Evolutionary conservation across 805 yeast genomes (phyloP).

Genomic region (Barnettozyma sp.): DNA sequence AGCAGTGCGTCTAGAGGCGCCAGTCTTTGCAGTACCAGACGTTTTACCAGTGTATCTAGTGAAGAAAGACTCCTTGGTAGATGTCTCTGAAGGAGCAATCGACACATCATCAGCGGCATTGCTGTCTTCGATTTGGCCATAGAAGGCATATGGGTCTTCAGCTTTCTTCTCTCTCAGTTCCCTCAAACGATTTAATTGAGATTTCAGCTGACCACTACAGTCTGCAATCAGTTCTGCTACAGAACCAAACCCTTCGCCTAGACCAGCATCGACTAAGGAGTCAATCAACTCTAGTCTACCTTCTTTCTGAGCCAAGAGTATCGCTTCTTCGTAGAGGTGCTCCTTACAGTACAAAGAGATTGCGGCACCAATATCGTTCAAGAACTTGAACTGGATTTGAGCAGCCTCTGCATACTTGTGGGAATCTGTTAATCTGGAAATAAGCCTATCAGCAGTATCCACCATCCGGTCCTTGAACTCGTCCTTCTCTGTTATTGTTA

Average conservation of each 20-base stretch:
- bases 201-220: constrained; percentile 74
- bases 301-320: constrained; percentile 50
- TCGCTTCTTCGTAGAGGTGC: constrained; percentile 68
- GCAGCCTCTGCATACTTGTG: constrained; percentile 80
- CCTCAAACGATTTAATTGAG: constrained; percentile 78
- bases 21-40: constrained; percentile 91
- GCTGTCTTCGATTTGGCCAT: constrained; percentile 50
- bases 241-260: constrained; percentile 83
- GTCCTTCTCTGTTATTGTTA: constrained; percentile 46
- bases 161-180: constrained; percentile 79
- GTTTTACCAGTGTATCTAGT: constrained; percentile 97
- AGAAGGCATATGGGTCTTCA: constrained; percentile 81
- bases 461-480: constrained; percentile 33
- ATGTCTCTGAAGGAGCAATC: constrained; percentile 88
- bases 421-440: constrained; percentile 52
- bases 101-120: constrained; percentile 92
- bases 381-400: constrained; percentile 55
- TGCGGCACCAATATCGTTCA: constrained; percentile 56
- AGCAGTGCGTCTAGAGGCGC: constrained; percentile 87
- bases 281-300: constrained; percentile 40
- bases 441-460: constrained; percentile 53
- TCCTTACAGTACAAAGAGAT: constrained; percentile 66
- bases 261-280: constrained; percentile 58
- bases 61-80: constrained; percentile 87
- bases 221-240: constrained; percentile 91